Evolutionary conservation across 768 basidiomycete genomes (phyloP), one percentile per base, ranked within the genome.

Genomic region (Russula brevipes): DNA sequence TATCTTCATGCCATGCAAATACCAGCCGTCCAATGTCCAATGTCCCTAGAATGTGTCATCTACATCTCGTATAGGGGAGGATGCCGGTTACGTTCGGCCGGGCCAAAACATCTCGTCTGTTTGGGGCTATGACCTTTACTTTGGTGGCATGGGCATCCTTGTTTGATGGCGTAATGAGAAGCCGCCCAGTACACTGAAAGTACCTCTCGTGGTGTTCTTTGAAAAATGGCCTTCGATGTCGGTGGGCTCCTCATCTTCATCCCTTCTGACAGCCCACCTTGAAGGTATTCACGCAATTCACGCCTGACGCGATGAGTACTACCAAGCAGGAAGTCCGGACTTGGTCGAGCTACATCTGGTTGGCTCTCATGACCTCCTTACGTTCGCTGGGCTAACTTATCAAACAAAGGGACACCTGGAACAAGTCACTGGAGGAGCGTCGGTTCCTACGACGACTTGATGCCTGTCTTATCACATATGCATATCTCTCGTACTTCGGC

Each of bases 351-450:
- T 73, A 73, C 62, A 63, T 75, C 14, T 75, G 74, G 74, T 73
- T 11, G 64, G 50, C 24, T 35, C 51, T 24, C 24, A 24, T 24
- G 24, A 42, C 6, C 30, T 24, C 3, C 11, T 64, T 3, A 7
- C 5, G 31, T 12, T 46, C 38, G 33, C 52, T 11, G 11, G 5
- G 5, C 24, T 24, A 24, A 24, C 24, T 24, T 24, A 30, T 33
- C 17, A 9, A 7, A 46, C 11, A 6, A 51, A 76, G 76, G 76
- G 76, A 77, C 60, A 72, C 76, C 8, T 76, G 74, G 74, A 70
- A 77, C 61, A 77, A 77, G 64, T 67, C 73, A 3, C 73, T 72
- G 1, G 74, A 75, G 38, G 76, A 76, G 55, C 72, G 76, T 7
- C 65, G 59, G 17, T 76, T 77, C 57, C 56, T 76, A 19, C 65